phyloP scores from a whole-genome alignment of 495 filamentous ascomycete species.

The Aspergillus saccharolyticus region DNA sequence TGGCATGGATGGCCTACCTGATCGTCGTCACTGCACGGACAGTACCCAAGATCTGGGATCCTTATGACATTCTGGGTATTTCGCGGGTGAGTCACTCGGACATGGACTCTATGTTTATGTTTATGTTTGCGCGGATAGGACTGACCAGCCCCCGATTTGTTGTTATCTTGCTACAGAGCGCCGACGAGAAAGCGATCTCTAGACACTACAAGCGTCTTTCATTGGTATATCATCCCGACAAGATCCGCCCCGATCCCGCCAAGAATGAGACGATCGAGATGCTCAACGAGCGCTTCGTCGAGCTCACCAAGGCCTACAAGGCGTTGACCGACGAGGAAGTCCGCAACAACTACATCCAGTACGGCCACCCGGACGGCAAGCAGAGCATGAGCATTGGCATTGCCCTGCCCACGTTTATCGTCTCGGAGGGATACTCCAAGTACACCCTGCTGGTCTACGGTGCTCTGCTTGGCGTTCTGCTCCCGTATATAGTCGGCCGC shows the following conservation, averaged over 20 bases:
- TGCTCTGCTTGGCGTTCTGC: conserved; percentile 73
- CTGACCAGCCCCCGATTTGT: conserved; percentile 6
- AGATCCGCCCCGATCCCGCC: conserved; percentile 69
- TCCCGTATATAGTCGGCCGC: conserved; percentile 89
- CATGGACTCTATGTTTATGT: too few species aligned
- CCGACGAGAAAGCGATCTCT: conserved; percentile 85
- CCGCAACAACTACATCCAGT: conserved; percentile 93
- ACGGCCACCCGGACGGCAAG: conserved; percentile 94
- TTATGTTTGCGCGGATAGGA: not conserved
- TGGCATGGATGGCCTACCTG: conserved; percentile 89
- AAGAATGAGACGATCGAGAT: conserved; percentile 86
- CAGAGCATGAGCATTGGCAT: conserved; percentile 98
- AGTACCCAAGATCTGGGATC: conserved; percentile 81
- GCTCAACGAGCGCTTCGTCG: conserved; percentile 84
- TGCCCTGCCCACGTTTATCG: conserved; percentile 86
- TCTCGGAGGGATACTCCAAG: conserved; percentile 90
- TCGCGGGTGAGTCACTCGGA: conserved; percentile 55
- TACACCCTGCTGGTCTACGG: conserved; percentile 91
- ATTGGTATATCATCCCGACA: conserved; percentile 87
- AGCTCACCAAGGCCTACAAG: conserved; percentile 95
- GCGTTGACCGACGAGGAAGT: conserved; percentile 94
- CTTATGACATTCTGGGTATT: conserved; percentile 86
- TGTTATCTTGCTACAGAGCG: conserved; percentile 46
- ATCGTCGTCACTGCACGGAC: conserved; percentile 75
- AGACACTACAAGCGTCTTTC: conserved; percentile 80